phyloP scores from a whole-genome alignment of 2,329 filamentous ascomycete species.

The Trichocomaceae sp. region DNA sequence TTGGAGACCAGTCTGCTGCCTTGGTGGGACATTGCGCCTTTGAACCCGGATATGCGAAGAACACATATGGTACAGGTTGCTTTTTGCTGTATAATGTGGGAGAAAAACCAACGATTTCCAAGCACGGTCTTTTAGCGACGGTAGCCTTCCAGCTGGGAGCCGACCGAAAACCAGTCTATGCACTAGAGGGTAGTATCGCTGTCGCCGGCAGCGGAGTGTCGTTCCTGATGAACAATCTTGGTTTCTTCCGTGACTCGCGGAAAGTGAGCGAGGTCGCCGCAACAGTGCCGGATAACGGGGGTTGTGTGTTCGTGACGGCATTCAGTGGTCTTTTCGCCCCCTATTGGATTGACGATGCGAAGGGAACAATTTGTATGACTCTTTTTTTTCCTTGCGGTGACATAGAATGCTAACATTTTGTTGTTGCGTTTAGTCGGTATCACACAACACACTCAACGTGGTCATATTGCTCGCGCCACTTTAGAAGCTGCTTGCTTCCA shows the following conservation, averaged over 20 bases:
- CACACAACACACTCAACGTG: conserved; percentile 75
- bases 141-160: conserved; percentile 79
- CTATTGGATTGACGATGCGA: conserved; percentile 91
- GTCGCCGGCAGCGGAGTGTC: conserved; percentile 76
- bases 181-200: conserved; percentile 75
- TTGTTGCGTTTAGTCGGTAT: conserved; percentile 56
- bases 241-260: conserved; percentile 54
- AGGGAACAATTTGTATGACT: conserved; percentile 69
- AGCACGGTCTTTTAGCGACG: conserved; percentile 74
- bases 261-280: conserved; percentile 60
- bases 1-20: conserved; percentile 81
- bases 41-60: conserved; percentile 74
- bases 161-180: conserved; percentile 63
- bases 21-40: conserved; percentile 83
- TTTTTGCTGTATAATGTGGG: conserved; percentile 88
- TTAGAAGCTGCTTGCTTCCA: conserved; percentile 90
- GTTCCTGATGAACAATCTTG: conserved; percentile 62
- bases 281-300: conserved; percentile 67
- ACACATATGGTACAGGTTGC: conserved; percentile 85
- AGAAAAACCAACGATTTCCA: conserved; percentile 75
- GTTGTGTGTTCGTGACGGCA: conserved; percentile 79
- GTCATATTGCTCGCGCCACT: conserved; percentile 82
- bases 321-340: conserved; percentile 88
- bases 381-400: background rate
- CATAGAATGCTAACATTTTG: conserved; percentile 9